Percentiles rank a stretch among this genome's conserved stretches.
Conservation (phyloP, 1,139 yeast species). For the Kodamaea alishanica region DNA sequence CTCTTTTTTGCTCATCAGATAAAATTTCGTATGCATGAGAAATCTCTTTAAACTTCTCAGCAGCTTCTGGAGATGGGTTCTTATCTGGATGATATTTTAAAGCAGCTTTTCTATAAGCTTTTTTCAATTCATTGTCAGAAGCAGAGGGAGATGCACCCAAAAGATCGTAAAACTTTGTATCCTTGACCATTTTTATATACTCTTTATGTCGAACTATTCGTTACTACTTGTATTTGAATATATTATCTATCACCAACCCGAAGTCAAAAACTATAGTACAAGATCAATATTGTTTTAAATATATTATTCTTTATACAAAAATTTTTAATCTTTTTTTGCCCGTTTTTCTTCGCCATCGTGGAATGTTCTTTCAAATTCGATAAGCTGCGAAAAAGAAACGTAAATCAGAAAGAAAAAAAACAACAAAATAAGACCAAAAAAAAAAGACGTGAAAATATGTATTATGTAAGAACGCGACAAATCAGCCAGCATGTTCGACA, state of each 20-base stretch:
- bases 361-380: conserved; percentile 9
- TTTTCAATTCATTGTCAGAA: conserved; percentile 79
- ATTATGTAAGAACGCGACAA: not conserved
- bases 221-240: not conserved
- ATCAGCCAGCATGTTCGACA: conserved; percentile 46
- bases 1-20: conserved; percentile 85
- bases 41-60: conserved; percentile 92
- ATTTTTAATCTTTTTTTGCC: not conserved
- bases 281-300: not conserved
- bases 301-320: conserved; percentile 1
- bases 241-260: conserved; percentile 1
- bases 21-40: conserved; percentile 88
- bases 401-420: too few relatives aligned
- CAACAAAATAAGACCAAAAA: too few relatives aligned
- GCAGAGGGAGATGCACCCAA: conserved; percentile 82
- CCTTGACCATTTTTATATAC: conserved; percentile 66
- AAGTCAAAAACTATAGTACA: too few relatives aligned
- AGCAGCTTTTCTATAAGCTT: conserved; percentile 92
- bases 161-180: conserved; percentile 80
- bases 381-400: conserved; percentile 1
- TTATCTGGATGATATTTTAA: conserved; percentile 95
- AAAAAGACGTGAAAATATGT: too few relatives aligned
- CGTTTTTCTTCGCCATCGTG: conserved; percentile 6
- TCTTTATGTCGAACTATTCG: conserved; percentile 3
- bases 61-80: conserved; percentile 76